Evolutionary conservation across 2,329 filamentous ascomycete species (phyloP).

Genomic region (Alternaria tenuissima): DNA sequence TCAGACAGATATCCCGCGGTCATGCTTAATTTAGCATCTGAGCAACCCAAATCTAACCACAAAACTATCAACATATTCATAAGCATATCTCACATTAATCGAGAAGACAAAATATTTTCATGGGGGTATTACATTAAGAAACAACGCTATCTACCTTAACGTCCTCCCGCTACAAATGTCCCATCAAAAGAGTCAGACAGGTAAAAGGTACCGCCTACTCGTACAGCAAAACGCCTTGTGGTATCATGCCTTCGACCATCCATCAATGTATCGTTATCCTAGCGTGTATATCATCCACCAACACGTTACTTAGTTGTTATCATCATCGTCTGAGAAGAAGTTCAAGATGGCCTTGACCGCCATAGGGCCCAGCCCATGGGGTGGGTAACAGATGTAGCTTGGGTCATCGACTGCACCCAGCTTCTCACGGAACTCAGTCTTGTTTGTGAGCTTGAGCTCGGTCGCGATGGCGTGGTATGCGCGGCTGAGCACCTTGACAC

Average conservation of each 20-base stretch:
- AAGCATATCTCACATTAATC: not conserved
- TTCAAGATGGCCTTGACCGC: conserved; percentile 86
- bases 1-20: not conserved
- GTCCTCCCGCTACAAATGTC: conserved; percentile 9
- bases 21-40: not conserved
- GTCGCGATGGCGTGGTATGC: conserved; percentile 84
- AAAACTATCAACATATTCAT: not conserved
- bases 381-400: conserved; percentile 89
- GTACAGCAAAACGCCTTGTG: conserved; percentile 25
- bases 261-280: conserved; percentile 17
- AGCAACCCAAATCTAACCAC: not conserved
- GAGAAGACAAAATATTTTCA: not conserved
- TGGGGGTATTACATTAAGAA: conserved; percentile 22
- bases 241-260: conserved; percentile 29
- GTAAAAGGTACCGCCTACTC: conserved; percentile 6
- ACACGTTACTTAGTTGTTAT: conserved; percentile 34
- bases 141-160: conserved; percentile 17
- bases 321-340: conserved; percentile 79
- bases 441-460: conserved; percentile 81
- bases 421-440: conserved; percentile 91
- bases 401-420: conserved; percentile 84
- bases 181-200: conserved; percentile 8
- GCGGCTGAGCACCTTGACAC: conserved; percentile 80
- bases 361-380: conserved; percentile 80
- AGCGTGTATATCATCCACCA: conserved; percentile 11